Conservation (phyloP, 208 protist species). For the Crithidia thermophila region DNA sequence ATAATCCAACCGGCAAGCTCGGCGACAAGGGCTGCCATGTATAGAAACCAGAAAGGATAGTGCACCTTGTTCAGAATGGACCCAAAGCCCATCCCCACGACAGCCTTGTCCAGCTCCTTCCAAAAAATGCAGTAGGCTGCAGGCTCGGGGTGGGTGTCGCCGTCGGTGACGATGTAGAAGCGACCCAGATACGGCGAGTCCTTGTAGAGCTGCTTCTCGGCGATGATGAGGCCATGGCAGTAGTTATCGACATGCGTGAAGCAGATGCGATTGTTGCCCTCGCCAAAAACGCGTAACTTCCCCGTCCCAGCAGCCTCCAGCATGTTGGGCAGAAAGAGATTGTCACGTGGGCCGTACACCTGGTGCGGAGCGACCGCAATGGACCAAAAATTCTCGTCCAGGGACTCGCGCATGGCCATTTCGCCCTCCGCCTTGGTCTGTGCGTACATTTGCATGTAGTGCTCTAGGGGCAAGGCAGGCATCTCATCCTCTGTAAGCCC, state of each 20-base stretch:
- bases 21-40: conserved; percentile 76
- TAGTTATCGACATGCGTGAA: conserved; percentile 97
- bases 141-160: conserved; percentile 88
- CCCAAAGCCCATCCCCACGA: conserved; percentile 88
- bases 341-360: conserved; percentile 96
- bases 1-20: conserved; percentile 79
- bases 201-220: conserved; percentile 88
- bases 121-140: conserved; percentile 92
- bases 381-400: conserved; percentile 85
- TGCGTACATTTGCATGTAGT: conserved; percentile 95
- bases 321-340: conserved; percentile 96
- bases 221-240: conserved; percentile 94
- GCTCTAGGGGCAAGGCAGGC: conserved; percentile 80
- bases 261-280: conserved; percentile 94
- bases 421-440: conserved; percentile 94
- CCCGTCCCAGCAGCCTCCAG: conserved; percentile 93
- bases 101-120: conserved; percentile 91
- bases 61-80: conserved; percentile 84
- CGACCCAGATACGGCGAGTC: conserved; percentile 91
- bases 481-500: conserved; percentile 92
- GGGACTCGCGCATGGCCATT: conserved; percentile 80
- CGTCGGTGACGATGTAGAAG: conserved; percentile 97
- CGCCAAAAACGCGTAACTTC: conserved; percentile 93
- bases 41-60: conserved; percentile 92
- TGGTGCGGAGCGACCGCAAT: conserved; percentile 95